Conservation (phyloP, 2,329 filamentous ascomycete species). For the Cercospora sp. region DNA sequence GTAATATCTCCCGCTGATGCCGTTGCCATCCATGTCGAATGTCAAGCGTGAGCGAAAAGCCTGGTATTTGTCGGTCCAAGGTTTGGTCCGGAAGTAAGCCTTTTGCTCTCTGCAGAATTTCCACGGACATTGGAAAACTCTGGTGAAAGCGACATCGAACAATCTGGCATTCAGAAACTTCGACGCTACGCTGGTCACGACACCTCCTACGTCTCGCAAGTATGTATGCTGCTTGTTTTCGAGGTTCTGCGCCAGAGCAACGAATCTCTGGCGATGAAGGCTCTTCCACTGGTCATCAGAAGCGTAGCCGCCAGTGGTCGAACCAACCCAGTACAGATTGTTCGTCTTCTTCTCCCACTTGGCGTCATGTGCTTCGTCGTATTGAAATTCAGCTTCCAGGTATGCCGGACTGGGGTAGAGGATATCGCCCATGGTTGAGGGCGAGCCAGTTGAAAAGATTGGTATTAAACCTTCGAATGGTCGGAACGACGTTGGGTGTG, state of each 20-base stretch:
- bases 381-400: slow-evolving; percentile 46
- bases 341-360: slow-evolving; percentile 54
- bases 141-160: slow-evolving; percentile 51
- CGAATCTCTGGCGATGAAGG: slow-evolving; percentile 52
- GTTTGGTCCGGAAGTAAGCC: slow-evolving; percentile 2
- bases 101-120: background rate
- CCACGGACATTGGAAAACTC: slow-evolving; percentile 49
- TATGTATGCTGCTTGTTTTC: background rate
- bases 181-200: background rate
- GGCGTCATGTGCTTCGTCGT: slow-evolving; percentile 46
- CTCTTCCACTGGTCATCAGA: slow-evolving; percentile 42
- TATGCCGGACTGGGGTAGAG: slow-evolving; percentile 54
- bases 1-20: slow-evolving; percentile 57
- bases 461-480: slow-evolving; percentile 49
- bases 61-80: slow-evolving; percentile 12
- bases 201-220: slow-evolving; percentile 28
- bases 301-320: slow-evolving; percentile 53
- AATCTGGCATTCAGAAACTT: slow-evolving; percentile 5
- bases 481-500: slow-evolving; percentile 47
- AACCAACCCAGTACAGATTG: slow-evolving; percentile 60
- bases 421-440: slow-evolving; percentile 52
- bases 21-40: slow-evolving; percentile 59
- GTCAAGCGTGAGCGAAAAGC: background rate
- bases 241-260: slow-evolving; percentile 39
- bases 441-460: slow-evolving; percentile 49